Percentiles rank a stretch among this genome's conserved stretches.
phyloP scores from a whole-genome alignment of 179 eudicot genomes.

The Actinidia chinensis region DNA sequence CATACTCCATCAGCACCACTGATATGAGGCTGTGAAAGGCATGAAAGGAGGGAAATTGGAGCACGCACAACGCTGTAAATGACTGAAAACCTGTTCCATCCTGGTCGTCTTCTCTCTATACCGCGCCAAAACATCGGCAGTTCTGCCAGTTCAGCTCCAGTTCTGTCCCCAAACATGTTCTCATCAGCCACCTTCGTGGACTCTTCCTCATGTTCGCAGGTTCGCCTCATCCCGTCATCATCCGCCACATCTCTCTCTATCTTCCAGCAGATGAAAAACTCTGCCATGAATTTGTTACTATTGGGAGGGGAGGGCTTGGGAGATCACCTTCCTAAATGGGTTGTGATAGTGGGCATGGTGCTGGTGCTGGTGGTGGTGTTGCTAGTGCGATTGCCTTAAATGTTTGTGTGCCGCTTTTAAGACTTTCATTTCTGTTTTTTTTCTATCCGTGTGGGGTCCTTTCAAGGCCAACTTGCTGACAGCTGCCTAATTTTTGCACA shows the following conservation, averaged over 20 bases:
- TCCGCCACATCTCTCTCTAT: slow-evolving; percentile 9
- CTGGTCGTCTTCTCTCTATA: slow-evolving; percentile 8
- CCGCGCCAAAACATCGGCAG: slow-evolving; percentile 7
- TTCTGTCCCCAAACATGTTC: slow-evolving; percentile 32
- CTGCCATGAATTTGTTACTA: not conserved
- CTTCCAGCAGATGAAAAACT: not conserved
- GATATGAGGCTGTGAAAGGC: slow-evolving; percentile 39
- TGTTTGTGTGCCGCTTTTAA: slow-evolving; percentile 6
- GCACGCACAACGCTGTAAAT: slow-evolving; percentile 31
- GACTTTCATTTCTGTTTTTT: slow-evolving; percentile 8
- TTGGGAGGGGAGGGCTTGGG: not conserved
- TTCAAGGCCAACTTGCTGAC: slow-evolving; percentile 14
- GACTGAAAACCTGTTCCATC: slow-evolving; percentile 29
- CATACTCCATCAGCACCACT: slow-evolving; percentile 45
- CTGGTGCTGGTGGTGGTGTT: slow-evolving; percentile 20
- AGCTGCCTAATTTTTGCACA: slow-evolving; percentile 1
- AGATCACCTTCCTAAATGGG: not conserved
- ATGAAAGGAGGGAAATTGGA: slow-evolving; percentile 40
- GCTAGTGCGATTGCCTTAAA: slow-evolving; percentile 17
- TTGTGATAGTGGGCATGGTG: slow-evolving; percentile 5
- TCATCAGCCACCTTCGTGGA: slow-evolving; percentile 65
- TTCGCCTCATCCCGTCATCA: slow-evolving; percentile 21
- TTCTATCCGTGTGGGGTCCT: slow-evolving; percentile 18
- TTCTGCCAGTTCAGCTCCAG: slow-evolving; percentile 10
- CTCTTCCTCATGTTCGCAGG: slow-evolving; percentile 40